A percentile compares a stretch with the other conserved stretches of the same genome.
phyloP scores from a whole-genome alignment of 225 moss, liverwort and hornwort genomes.

The Marchantia paleacea region DNA sequence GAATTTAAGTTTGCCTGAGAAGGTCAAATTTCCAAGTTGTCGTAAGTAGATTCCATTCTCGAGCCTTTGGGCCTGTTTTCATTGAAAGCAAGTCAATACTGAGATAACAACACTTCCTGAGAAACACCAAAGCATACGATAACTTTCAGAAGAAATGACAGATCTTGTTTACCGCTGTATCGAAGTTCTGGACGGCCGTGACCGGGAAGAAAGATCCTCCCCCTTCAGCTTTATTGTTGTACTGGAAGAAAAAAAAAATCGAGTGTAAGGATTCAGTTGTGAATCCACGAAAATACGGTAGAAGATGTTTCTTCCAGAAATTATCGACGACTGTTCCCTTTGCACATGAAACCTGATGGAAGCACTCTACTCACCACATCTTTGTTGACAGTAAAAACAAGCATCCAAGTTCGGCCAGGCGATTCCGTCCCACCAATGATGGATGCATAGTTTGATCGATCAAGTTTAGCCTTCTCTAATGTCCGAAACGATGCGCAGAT shows the following conservation, averaged over 20 bases:
- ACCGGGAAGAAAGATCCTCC: conserved; percentile 73
- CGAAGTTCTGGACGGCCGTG: conserved; percentile 73
- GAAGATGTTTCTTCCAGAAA: neutral
- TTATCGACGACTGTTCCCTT: too few species aligned
- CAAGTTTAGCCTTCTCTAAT: conserved; percentile 71
- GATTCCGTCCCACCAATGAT: conserved; percentile 63
- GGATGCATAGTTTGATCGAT: conserved; percentile 59
- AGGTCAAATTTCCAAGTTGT: conserved; percentile 56
- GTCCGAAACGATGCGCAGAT: conserved; percentile 64
- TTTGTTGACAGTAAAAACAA: conserved; percentile 48
- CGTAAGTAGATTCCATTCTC: conserved; percentile 85
- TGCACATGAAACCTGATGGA: neutral
- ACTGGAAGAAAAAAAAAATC: neutral
- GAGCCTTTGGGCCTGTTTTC: conserved; percentile 52
- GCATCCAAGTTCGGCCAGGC: conserved; percentile 85
- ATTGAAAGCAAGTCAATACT: neutral
- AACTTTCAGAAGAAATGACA: neutral
- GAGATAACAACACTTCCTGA: neutral
- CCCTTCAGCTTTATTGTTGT: conserved; percentile 39
- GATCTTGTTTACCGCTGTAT: conserved; percentile 48
- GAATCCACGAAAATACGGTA: neutral
- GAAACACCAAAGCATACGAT: neutral
- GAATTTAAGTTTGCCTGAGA: conserved; percentile 52
- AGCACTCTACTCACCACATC: conserved; percentile 42
- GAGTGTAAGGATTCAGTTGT: neutral